Percentiles rank a stretch among this genome's conserved stretches.
Conservation (phyloP, 352 stramenopile genomes). For the Globisporangium alternatum region DNA sequence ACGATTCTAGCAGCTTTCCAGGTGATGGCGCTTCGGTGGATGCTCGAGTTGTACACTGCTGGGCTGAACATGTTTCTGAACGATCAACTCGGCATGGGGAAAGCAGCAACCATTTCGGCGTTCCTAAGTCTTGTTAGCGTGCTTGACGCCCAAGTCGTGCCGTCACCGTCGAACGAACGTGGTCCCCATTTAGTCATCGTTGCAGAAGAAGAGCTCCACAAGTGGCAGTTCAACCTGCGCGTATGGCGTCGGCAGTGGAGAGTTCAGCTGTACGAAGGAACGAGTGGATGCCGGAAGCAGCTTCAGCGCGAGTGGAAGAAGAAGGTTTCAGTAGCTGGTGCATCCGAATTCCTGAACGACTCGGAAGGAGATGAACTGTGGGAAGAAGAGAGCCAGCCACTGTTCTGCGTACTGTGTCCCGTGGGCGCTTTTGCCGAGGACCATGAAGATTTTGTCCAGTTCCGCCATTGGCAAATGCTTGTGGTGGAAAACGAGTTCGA, state of each 20-base stretch:
- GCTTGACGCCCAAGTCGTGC: conserved; percentile 16
- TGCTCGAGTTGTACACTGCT: conserved; percentile 66
- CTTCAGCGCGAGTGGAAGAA: conserved; percentile 57
- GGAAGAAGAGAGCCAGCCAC: conserved; percentile 31
- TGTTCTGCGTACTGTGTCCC: conserved; percentile 70
- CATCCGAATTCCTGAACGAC: conserved; percentile 28
- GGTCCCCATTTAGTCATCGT: conserved; percentile 80
- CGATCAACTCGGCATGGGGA: conserved; percentile 86
- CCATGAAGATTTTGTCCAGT: conserved; percentile 39
- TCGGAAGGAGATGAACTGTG: conserved; percentile 43
- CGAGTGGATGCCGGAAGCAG: conserved; percentile 31
- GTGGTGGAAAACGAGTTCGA: conserved; percentile 72
- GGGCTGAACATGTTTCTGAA: conserved; percentile 78
- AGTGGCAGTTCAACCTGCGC: conserved; percentile 73
- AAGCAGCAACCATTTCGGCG: conserved; percentile 66
- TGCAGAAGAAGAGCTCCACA: conserved; percentile 70
- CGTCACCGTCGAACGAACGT: not conserved
- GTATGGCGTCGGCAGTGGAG: conserved; percentile 46
- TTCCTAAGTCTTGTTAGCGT: conserved; percentile 65
- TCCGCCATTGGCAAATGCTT: conserved; percentile 62
- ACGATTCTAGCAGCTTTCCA: conserved; percentile 75
- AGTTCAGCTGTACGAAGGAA: conserved; percentile 62
- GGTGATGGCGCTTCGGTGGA: conserved; percentile 72
- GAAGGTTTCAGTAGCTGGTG: conserved; percentile 15
- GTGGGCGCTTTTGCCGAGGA: conserved; percentile 56